Evolutionary conservation across 441 rosid genomes (phyloP).

Genomic region (Mallotus japonicus): DNA sequence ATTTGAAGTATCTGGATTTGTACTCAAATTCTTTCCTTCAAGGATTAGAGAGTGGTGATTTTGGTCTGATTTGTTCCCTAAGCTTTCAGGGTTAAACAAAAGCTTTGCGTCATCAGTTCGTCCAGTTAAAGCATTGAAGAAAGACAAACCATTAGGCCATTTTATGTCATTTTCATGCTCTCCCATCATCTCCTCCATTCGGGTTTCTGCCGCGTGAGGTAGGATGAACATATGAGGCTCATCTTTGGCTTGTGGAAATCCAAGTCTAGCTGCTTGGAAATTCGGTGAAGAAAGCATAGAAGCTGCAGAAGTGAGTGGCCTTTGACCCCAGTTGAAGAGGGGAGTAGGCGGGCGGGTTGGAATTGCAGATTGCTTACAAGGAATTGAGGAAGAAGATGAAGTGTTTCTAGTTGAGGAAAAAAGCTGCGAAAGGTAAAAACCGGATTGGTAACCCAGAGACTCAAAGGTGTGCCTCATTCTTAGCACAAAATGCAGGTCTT

Average conservation of each 20-base stretch:
- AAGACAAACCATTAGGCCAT: constrained; percentile 82
- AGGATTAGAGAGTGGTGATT: constrained; percentile 34
- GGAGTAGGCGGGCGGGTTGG: constrained; percentile 60
- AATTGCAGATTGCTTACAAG: constrained; percentile 53
- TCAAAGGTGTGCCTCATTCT: constrained; percentile 94
- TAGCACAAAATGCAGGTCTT: constrained; percentile 95
- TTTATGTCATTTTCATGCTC: constrained; percentile 80
- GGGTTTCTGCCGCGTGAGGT: constrained; percentile 54
- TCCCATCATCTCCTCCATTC: constrained; percentile 51
- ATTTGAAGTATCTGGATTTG: constrained; percentile 34
- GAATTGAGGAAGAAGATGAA: constrained; percentile 51
- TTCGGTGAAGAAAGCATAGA: constrained; percentile 60
- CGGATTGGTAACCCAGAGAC: constrained; percentile 86
- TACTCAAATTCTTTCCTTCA: constrained; percentile 40
- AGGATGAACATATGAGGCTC: constrained; percentile 72
- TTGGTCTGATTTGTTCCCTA: constrained; percentile 44
- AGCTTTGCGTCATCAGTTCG: constrained; percentile 68
- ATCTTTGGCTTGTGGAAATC: constrained; percentile 60
- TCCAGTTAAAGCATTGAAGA: constrained; percentile 77
- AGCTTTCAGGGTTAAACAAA: constrained; percentile 57
- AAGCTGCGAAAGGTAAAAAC: constrained; percentile 86
- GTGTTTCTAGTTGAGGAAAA: constrained; percentile 61
- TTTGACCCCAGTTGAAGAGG: constrained; percentile 61
- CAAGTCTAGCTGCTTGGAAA: constrained; percentile 54
- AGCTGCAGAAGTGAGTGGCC: constrained; percentile 42